phyloP scores from a whole-genome alignment of 306 rosid genomes.

The Acmispon strigosus region DNA sequence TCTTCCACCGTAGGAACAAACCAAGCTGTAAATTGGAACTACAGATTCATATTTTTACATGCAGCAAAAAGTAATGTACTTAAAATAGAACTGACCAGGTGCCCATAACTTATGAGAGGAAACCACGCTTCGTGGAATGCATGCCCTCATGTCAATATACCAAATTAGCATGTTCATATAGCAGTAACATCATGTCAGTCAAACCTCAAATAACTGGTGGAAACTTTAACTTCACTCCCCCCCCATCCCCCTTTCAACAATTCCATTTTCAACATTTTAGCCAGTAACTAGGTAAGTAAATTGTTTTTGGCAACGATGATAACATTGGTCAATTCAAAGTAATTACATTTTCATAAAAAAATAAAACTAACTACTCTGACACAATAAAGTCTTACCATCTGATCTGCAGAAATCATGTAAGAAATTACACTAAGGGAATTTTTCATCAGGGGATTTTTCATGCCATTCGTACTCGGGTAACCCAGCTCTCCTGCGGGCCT shows the following conservation, averaged over 20 bases:
- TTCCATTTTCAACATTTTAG: slow-evolving; percentile 5
- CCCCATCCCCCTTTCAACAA: no score
- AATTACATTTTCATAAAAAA: not conserved
- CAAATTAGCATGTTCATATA: not conserved
- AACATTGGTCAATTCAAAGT: slow-evolving; percentile 9
- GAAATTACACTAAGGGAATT: not conserved
- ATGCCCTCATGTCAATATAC: not conserved
- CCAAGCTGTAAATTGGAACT: not conserved
- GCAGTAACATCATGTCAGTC: not conserved
- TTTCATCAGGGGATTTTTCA: not conserved
- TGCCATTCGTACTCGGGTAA: not conserved
- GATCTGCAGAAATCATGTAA: slow-evolving; percentile 7
- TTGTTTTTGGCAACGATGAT: not conserved
- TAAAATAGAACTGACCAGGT: not conserved
- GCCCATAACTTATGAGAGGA: not conserved
- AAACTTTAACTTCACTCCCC: not conserved
- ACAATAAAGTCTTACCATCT: not conserved
- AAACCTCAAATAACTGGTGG: not conserved
- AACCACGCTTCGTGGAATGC: not conserved
- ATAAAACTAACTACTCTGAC: not conserved
- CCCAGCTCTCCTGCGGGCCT: slow-evolving; percentile 23
- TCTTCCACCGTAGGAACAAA: no score
- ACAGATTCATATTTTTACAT: not conserved
- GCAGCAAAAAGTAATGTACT: no score
- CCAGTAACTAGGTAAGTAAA: not conserved